These are phyloP conservation scores for Verticillium longisporum DNA, from an alignment of 2,329 filamentous ascomycete genomes.

Conservation along the genomic window DNA sequence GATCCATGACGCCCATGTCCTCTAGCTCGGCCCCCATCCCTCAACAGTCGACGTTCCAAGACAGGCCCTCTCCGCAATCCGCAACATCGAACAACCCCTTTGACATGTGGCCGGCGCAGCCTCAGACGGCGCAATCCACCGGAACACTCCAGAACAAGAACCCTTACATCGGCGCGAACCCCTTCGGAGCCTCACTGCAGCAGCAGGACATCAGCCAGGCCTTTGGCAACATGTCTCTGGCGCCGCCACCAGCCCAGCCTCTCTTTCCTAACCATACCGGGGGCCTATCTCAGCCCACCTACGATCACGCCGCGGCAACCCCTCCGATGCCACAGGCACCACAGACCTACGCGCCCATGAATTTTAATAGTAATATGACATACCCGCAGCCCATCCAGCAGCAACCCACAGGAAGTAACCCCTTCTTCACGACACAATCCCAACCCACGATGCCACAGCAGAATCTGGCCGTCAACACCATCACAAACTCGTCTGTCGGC, in stretches of 20 bases:
- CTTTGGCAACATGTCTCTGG: slow-evolving; percentile 70
- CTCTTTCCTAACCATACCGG: slow-evolving; percentile 74
- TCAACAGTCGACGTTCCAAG: slow-evolving; percentile 16
- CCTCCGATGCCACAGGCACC: slow-evolving; percentile 27
- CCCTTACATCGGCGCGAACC: slow-evolving; percentile 53
- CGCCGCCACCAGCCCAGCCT: slow-evolving; percentile 46
- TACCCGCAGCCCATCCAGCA: slow-evolving; percentile 31
- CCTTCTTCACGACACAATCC: slow-evolving; percentile 37
- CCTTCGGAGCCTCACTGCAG: slow-evolving; percentile 52
- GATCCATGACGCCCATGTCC: slow-evolving; percentile 49
- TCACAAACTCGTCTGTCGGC: slow-evolving; percentile 19
- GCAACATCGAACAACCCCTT: slow-evolving; percentile 61
- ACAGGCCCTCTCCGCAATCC: slow-evolving; percentile 13
- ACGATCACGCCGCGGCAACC: slow-evolving; percentile 36
- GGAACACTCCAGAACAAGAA: slow-evolving; percentile 53
- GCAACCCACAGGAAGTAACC: slow-evolving; percentile 40
- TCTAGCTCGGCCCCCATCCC: slow-evolving; percentile 20
- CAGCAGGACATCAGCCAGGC: slow-evolving; percentile 54
- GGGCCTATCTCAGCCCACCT: slow-evolving; percentile 39
- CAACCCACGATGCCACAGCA: slow-evolving; percentile 25
- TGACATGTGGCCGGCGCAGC: slow-evolving; percentile 48
- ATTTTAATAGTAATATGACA: slow-evolving; percentile 35
- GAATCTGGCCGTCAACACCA: slow-evolving; percentile 32
- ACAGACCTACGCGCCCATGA: slow-evolving; percentile 29
- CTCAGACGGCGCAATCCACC: slow-evolving; percentile 59